Base-by-base conservation (phyloP, 1,139 yeast genomes). In the Arxiozyma heterogenica region DNA sequence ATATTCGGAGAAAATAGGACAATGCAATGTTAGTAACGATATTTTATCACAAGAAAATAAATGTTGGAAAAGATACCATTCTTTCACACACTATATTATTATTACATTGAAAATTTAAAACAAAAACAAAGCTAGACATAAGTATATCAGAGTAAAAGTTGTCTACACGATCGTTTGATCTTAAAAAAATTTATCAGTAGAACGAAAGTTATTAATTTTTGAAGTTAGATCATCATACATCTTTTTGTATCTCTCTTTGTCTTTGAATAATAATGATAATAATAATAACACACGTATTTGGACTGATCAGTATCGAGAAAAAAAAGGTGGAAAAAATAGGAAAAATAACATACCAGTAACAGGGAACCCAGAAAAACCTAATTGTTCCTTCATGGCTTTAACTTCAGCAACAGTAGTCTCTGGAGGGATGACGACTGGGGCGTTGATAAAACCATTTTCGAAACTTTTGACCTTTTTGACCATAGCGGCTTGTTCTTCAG, bases 161-260 rank as follows among this genome's bases (percentile, higher is more conserved):
- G 62, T 90, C 97, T 95, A 75, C 97, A 89, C 80, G 96, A 87
- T 91, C 95, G 95, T 86, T 84, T 84, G 94, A 88, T 86, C 95
- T 12, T 12, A 34, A 34, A 34, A 34, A 34, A 72, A 66, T 72
- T 30, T 34, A 69, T 85, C 97, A 96, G 98, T 86, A 93, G 98
- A 93, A 93, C 98, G 98, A 93, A 93, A 93, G 98, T 93, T 90
- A 88, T 77, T 71, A 71, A 70, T 21, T 62, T 60, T 64, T 68
- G 64, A 65, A 63, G 65, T 71, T 72, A 42, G 48, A 77, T 82
- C 95, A 86, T 87, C 95, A 84, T 72, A 21, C 51, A 44, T 53
- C 41, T 45, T 30, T 27, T 20, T 34, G 43, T 44, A 38, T 34
- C n/a, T 6, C 15, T 34, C 39, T 34, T 34, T 34, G 17, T 34